These are phyloP conservation scores for Nakazawaea anatomiae DNA, from an alignment of 805 yeast species.

Conservation along the genomic window DNA sequence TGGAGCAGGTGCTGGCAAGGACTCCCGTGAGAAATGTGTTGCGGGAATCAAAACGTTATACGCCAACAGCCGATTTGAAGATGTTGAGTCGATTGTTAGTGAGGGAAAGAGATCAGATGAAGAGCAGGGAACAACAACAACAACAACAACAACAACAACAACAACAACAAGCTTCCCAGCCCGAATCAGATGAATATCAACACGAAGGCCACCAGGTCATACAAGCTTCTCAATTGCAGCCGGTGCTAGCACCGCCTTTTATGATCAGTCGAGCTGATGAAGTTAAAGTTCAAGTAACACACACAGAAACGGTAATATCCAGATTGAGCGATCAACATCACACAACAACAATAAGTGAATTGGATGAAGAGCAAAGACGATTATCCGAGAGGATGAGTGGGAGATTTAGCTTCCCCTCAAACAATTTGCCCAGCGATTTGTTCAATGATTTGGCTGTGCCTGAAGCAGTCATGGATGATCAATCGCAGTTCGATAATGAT, in stretches of 20 bases:
- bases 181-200: no score
- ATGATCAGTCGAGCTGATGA: neutral
- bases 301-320: neutral
- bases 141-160: neutral
- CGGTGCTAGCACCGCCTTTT: neutral
- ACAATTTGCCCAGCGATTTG: constrained; percentile 6
- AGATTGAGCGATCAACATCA: constrained; percentile 2
- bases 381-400: constrained; percentile 8
- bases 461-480: constrained; percentile 7
- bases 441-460: constrained; percentile 9
- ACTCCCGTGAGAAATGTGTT: constrained; percentile 16
- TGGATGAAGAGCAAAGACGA: constrained; percentile 7
- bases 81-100: constrained; percentile 24
- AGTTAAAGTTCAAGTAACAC: neutral
- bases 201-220: no score
- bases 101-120: constrained; percentile 16
- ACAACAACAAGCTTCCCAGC: no score
- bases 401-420: constrained; percentile 2
- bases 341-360: constrained; percentile 2
- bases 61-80: constrained; percentile 25
- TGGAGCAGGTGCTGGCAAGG: constrained; percentile 18
- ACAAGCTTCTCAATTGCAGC: neutral
- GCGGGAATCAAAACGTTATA: constrained; percentile 18
- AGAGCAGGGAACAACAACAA: neutral
- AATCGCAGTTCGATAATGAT: constrained; percentile 1